Percentiles rank a stretch among this genome's conserved stretches.
Conservation (phyloP, 129 eudicot genomes). For the Centrapalus pauciflorus region DNA sequence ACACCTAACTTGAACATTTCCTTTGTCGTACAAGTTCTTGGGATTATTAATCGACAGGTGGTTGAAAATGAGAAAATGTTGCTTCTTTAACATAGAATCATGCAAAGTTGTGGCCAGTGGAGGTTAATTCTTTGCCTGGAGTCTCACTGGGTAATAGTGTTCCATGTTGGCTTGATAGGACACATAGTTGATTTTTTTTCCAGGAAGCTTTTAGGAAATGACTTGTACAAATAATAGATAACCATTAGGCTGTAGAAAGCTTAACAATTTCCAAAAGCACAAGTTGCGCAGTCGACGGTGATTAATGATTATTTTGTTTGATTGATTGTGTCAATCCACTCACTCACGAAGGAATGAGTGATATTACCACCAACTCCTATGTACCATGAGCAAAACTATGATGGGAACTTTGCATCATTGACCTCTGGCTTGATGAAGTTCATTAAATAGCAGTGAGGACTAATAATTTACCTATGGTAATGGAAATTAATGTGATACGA, state of each 20-base stretch:
- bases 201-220: not conserved
- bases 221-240: not conserved
- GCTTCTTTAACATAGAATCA: not conserved
- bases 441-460: not conserved
- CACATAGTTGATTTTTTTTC: no score
- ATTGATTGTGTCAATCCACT: not conserved
- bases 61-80: constrained; percentile 1
- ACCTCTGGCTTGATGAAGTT: not conserved
- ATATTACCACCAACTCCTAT: not conserved
- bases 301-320: not conserved
- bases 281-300: not conserved
- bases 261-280: not conserved
- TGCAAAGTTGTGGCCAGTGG: not conserved
- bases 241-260: not conserved
- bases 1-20: not conserved
- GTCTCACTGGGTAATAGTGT: not conserved
- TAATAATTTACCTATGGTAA: not conserved
- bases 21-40: not conserved
- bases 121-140: not conserved
- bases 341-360: not conserved
- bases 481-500: no score
- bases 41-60: not conserved
- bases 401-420: not conserved
- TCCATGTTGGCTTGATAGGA: not conserved
- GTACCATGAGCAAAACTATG: not conserved